Conservation (phyloP, 192 early-diverging fungal genomes). For the Umbelopsis vinacea region DNA sequence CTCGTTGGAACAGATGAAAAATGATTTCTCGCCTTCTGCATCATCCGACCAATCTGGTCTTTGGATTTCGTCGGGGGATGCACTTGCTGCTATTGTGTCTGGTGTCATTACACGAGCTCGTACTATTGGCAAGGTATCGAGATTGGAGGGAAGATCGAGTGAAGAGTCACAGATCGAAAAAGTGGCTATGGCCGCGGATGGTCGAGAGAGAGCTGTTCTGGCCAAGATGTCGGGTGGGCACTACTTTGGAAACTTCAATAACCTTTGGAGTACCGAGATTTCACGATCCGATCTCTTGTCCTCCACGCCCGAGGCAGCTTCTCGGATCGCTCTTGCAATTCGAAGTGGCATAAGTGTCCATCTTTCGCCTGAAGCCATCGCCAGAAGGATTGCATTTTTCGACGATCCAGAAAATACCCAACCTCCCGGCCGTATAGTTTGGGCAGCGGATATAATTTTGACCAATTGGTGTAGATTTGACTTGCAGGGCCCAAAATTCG, state of each 20-base stretch:
- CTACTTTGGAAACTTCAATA: constrained; percentile 47
- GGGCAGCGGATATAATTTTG: constrained; percentile 38
- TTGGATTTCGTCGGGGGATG: constrained; percentile 49
- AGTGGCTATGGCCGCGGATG: constrained; percentile 41
- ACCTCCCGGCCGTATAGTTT: constrained; percentile 39
- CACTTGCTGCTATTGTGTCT: constrained; percentile 38
- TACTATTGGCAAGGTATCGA: constrained; percentile 22
- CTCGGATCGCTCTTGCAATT: constrained; percentile 38
- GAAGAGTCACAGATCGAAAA: constrained; percentile 29
- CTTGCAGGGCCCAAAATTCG: constrained; percentile 37
- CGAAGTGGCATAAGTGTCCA: constrained; percentile 30
- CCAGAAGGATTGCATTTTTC: constrained; percentile 40
- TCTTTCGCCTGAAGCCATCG: constrained; percentile 40
- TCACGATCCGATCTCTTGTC: constrained; percentile 36
- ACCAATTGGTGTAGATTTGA: constrained; percentile 48
- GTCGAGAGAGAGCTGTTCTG: constrained; percentile 36
- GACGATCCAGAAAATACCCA: constrained; percentile 29
- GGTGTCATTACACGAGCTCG: constrained; percentile 45
- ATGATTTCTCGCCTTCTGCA: constrained; percentile 33
- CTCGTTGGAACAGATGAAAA: constrained; percentile 35
- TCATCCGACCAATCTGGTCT: constrained; percentile 15
- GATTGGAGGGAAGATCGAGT: constrained; percentile 40
- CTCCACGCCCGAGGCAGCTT: constrained; percentile 25
- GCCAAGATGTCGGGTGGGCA: constrained; percentile 34
- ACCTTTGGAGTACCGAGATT: constrained; percentile 31